A percentile compares a stretch with the other conserved stretches of the same genome.
These are phyloP conservation scores for Lactuca saligna DNA, from an alignment of 129 eudicot species.

Conservation along the genomic window DNA sequence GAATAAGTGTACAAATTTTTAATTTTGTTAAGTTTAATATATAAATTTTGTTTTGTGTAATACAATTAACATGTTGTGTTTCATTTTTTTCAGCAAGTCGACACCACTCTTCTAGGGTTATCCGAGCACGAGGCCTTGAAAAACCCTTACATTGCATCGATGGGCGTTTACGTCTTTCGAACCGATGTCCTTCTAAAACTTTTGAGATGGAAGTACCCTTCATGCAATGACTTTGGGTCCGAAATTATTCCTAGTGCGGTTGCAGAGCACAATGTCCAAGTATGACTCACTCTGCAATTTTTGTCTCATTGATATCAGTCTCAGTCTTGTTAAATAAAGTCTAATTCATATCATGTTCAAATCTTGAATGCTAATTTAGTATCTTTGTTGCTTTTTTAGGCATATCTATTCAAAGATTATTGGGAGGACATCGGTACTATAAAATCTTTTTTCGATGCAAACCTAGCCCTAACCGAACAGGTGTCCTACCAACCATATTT, in stretches of 20 bases:
- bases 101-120: slow-evolving; percentile 78
- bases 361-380: not conserved
- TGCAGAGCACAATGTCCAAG: slow-evolving; percentile 84
- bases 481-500: slow-evolving; percentile 24
- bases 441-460: slow-evolving; percentile 81
- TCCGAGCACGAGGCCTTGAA: slow-evolving; percentile 50
- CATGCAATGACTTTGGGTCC: slow-evolving; percentile 86
- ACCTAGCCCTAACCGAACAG: slow-evolving; percentile 88
- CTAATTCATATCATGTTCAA: not conserved
- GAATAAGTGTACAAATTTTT: not conserved
- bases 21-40: too few relatives aligned
- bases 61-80: not conserved
- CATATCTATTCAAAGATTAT: slow-evolving; percentile 76
- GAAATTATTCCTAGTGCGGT: slow-evolving; percentile 88
- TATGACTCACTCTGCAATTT: slow-evolving; percentile 19
- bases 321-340: not conserved
- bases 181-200: slow-evolving; percentile 78
- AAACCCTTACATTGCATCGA: slow-evolving; percentile 83
- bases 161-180: slow-evolving; percentile 87
- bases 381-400: slow-evolving; percentile 38
- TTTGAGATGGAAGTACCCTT: slow-evolving; percentile 54
- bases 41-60: not conserved
- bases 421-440: slow-evolving; percentile 98
- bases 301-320: not conserved
- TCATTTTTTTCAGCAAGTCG: slow-evolving; percentile 69